These are phyloP conservation scores for Ajuga chamaepitys DNA, from an alignment of 257 asterid species.

Conservation along the genomic window DNA sequence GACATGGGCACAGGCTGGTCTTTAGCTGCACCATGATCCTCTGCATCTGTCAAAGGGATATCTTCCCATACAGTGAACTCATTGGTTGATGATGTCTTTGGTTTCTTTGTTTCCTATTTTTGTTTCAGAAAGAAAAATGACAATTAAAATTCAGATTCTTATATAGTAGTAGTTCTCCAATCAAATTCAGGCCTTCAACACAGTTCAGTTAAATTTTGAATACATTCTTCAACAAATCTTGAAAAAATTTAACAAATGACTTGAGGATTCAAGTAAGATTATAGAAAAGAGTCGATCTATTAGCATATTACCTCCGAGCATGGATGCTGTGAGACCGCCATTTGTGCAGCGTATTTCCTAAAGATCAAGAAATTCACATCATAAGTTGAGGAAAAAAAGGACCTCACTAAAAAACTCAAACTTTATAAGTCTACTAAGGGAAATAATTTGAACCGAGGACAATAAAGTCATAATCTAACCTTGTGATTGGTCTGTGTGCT, in stretches of 20 bases:
- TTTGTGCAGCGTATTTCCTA: slow-evolving; percentile 74
- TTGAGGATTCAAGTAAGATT: background rate
- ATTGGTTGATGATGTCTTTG: slow-evolving; percentile 31
- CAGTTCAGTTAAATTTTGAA: background rate
- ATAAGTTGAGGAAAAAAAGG: background rate
- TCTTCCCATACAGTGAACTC: slow-evolving; percentile 52
- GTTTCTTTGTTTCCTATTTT: slow-evolving; percentile 38
- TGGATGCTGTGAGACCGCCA: slow-evolving; percentile 42
- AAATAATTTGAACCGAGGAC: slow-evolving; percentile 6
- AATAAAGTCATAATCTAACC: slow-evolving; percentile 25
- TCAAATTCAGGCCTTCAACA: background rate
- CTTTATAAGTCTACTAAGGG: background rate
- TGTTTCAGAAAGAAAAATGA: background rate
- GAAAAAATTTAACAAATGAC: background rate
- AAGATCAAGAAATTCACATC: slow-evolving; percentile 9
- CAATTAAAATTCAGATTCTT: too few species aligned
- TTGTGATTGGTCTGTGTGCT: slow-evolving; percentile 67
- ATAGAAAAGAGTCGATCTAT: background rate
- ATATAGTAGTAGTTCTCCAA: too few species aligned
- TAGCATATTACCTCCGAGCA: slow-evolving; percentile 36
- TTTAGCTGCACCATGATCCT: slow-evolving; percentile 34
- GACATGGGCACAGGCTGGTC: slow-evolving; percentile 79
- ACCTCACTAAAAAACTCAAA: background rate
- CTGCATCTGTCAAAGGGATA: slow-evolving; percentile 37
- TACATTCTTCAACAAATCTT: background rate